Percentiles rank a stretch among this genome's conserved stretches.
These are phyloP conservation scores for Eucalyptus tenuipes DNA, from an alignment of 345 rosid genomes.

Conservation along the genomic window DNA sequence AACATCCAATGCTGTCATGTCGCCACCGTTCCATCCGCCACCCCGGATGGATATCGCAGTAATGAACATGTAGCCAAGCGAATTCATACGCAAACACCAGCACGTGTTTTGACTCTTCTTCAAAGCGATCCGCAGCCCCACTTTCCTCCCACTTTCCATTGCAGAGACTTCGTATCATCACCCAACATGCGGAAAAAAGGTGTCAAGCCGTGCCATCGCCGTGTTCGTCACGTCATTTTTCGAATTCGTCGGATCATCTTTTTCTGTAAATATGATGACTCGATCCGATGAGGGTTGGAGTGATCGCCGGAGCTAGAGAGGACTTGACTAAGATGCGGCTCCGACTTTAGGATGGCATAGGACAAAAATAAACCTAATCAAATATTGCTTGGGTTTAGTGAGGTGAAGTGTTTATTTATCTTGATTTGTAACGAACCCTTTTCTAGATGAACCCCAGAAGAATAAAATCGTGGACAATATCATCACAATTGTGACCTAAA, in stretches of 20 bases:
- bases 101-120: neutral
- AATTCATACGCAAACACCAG: neutral
- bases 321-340: fast-evolving
- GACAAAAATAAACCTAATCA: fast-evolving
- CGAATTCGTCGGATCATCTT: fast-evolving
- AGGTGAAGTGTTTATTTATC: too few species aligned
- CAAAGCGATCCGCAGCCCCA: neutral
- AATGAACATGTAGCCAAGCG: neutral
- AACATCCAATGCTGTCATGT: neutral
- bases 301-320: fast-evolving
- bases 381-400: too few species aligned
- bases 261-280: fast-evolving
- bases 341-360: fast-evolving
- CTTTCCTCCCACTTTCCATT: neutral
- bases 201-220: neutral
- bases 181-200: neutral
- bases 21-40: neutral
- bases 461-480: too few species aligned
- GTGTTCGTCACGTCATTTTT: neutral
- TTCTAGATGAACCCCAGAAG: fast-evolving
- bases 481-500: too few species aligned
- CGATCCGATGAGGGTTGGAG: fast-evolving
- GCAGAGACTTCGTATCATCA: neutral
- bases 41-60: neutral
- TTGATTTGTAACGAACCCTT: fast-evolving